Evolutionary conservation across 805 yeast species (phyloP).

Genomic region (Ogataea pini): DNA sequence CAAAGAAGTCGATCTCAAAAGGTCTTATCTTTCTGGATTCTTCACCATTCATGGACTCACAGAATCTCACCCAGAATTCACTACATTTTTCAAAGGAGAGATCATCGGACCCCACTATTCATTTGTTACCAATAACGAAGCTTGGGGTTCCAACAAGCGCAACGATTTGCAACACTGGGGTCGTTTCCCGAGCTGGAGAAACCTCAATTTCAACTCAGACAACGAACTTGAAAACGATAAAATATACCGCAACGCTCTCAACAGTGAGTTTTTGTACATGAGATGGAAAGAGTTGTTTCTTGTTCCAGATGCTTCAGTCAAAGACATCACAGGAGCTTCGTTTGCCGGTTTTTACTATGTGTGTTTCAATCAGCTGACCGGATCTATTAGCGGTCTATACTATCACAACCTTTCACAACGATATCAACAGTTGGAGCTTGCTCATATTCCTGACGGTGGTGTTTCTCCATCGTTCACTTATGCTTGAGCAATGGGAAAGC

Average conservation of each 20-base stretch:
- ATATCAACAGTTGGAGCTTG: constrained; percentile 73
- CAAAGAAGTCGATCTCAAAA: constrained; percentile 62
- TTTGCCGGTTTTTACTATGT: constrained; percentile 92
- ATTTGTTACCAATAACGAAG: constrained; percentile 55
- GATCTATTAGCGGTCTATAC: constrained; percentile 77
- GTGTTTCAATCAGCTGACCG: constrained; percentile 75
- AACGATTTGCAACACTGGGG: constrained; percentile 69
- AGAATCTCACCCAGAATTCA: constrained; percentile 57
- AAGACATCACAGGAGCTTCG: constrained; percentile 69
- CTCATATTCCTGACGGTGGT: constrained; percentile 53
- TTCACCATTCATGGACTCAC: constrained; percentile 67
- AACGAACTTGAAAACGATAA: constrained; percentile 31
- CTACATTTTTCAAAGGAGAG: constrained; percentile 75
- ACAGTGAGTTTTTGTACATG: constrained; percentile 69
- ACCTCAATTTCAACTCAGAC: constrained; percentile 32
- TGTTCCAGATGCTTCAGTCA: constrained; percentile 74
- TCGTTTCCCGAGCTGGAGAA: constrained; percentile 43
- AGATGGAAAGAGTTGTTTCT: constrained; percentile 93
- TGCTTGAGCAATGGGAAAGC: constrained; percentile 15
- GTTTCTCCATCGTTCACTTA: constrained; percentile 35
- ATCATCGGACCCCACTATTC: constrained; percentile 61
- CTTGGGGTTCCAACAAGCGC: constrained; percentile 51
- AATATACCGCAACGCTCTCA: constrained; percentile 29
- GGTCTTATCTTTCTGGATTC: constrained; percentile 57
- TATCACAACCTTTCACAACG: constrained; percentile 79